Base-by-base conservation (phyloP, 768 basidiomycete genomes). In the Lentinula guzmanii region DNA sequence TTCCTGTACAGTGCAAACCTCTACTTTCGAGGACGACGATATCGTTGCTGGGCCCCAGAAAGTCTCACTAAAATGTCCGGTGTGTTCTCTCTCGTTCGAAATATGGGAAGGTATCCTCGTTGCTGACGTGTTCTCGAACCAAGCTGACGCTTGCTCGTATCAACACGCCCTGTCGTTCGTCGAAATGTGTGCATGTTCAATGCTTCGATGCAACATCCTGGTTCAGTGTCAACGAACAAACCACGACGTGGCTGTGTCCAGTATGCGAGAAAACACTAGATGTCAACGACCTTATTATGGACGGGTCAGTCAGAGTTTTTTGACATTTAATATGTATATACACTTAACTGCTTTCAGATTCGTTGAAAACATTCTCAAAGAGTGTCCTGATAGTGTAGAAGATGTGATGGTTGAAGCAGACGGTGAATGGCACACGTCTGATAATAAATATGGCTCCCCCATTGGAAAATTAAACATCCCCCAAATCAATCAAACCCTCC, bases 181-280 rank as follows among this genome's bases (percentile, higher is more conserved):
- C 77, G n/a, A 78, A 80, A 62, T 98, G 97, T 69, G 86, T 90
- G 41, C 97, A 98, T 73, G 76, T 91, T 6, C 91, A 95, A 66
- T 99, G 97, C 71, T 99, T 98, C 74, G 97, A 99, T 73, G 95
- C 95, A 0, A 81, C 80, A 16, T 93, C 91, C 43, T 99, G 95
- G 95, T 93, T 90, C 69, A 88, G 89, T 4, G 86, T 96, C 71
- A 98, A 97, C 86, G 92, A 96, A 69, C 89, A 93, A 75, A 98
- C 95, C 8, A 97, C 96, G 2, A 95, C 94, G 34, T 99, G 92
- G 90, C 73, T 89, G 51, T 98, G 97, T 73, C 96, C 97, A 31
- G 89, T 94, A 46, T 98, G 97, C 74, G 92, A 93, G 71, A 87
- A 84, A 68, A 76, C 80, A 51, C 72, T 99, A 58, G 84, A 87